A percentile compares a stretch with the other conserved stretches of the same genome.
Evolutionary conservation across 176 grass and related monocot genomes (phyloP).

Genomic region (Themeda triandra): DNA sequence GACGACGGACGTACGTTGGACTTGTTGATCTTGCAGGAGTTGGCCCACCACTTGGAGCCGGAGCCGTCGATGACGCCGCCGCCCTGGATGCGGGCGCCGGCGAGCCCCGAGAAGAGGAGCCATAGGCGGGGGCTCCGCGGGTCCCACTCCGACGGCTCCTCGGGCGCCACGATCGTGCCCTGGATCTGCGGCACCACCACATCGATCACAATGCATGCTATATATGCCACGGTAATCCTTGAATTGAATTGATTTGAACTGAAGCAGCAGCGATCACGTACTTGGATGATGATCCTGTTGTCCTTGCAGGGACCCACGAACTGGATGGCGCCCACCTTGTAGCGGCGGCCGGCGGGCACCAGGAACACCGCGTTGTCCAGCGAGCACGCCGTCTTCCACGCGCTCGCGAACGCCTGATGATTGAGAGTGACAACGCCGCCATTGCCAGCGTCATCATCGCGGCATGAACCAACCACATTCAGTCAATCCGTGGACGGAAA

Average conservation of each 20-base stretch:
- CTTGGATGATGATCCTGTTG: conserved; percentile 64
- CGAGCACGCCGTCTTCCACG: conserved; percentile 77
- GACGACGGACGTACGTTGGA: conserved; percentile 32
- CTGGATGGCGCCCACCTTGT: conserved; percentile 57
- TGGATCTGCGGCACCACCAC: conserved; percentile 38
- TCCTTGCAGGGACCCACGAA: conserved; percentile 73
- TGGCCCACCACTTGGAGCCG: conserved; percentile 94
- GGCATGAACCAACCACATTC: neutral
- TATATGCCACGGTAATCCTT: neutral
- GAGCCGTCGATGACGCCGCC: conserved; percentile 90
- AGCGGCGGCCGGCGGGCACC: conserved; percentile 46
- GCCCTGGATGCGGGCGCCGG: conserved; percentile 66
- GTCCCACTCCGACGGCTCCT: conserved; percentile 72
- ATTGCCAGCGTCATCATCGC: neutral
- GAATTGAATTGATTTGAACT: neutral
- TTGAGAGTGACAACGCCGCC: neutral
- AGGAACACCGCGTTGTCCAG: conserved; percentile 72
- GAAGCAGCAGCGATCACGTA: neutral
- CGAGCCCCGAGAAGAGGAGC: conserved; percentile 70
- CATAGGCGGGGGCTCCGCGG: conserved; percentile 54
- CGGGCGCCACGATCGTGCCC: conserved; percentile 81
- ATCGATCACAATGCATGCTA: neutral
- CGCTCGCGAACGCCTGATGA: conserved; percentile 56
- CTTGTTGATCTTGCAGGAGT: conserved; percentile 86
- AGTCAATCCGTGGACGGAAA: neutral